Percentiles rank a stretch among this genome's conserved stretches.
These are phyloP conservation scores for Nitzschia sp. DNA, from an alignment of 108 stramenopile species.

Conservation along the genomic window DNA sequence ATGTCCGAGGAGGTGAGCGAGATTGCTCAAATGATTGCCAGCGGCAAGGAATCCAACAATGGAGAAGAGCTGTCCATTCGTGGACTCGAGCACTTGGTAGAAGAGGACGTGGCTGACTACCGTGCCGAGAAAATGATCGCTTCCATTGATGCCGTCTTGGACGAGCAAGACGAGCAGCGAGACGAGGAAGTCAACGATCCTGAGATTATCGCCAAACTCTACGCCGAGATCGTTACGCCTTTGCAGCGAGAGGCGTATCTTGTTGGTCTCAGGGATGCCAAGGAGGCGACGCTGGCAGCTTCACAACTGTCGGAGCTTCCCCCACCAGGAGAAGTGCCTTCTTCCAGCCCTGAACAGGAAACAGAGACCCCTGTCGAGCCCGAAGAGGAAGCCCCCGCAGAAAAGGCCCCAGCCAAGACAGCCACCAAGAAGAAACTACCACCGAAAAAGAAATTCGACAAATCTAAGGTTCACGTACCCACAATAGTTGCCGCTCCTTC, in stretches of 20 bases:
- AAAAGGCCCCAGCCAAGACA: neutral
- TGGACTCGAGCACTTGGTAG: constrained; percentile 38
- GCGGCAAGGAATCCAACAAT: constrained; percentile 22
- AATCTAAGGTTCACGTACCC: neutral
- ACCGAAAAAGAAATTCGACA: constrained; percentile 20
- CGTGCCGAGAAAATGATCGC: constrained; percentile 45
- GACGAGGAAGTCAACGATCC: constrained; percentile 40
- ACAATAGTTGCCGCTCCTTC: neutral
- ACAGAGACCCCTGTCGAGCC: constrained; percentile 11
- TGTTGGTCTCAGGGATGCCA: constrained; percentile 32
- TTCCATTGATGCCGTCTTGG: constrained; percentile 44
- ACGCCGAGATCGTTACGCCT: constrained; percentile 35
- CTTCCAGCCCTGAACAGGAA: no score
- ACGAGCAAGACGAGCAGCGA: constrained; percentile 42
- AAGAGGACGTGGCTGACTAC: constrained; percentile 43
- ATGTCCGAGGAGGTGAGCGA: constrained; percentile 46
- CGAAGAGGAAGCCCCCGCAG: neutral
- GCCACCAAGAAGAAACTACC: constrained; percentile 10
- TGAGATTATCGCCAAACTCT: constrained; percentile 34
- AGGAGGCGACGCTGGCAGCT: constrained; percentile 24
- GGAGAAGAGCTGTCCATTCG: constrained; percentile 40
- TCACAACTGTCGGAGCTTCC: constrained; percentile 14
- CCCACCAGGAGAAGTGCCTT: neutral
- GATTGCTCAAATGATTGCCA: constrained; percentile 28
- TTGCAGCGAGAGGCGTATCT: constrained; percentile 31